Evolutionary conservation across 2,329 filamentous ascomycete genomes (phyloP), one percentile per base, ranked within the genome.

Genomic region (Cadophora sp.): DNA sequence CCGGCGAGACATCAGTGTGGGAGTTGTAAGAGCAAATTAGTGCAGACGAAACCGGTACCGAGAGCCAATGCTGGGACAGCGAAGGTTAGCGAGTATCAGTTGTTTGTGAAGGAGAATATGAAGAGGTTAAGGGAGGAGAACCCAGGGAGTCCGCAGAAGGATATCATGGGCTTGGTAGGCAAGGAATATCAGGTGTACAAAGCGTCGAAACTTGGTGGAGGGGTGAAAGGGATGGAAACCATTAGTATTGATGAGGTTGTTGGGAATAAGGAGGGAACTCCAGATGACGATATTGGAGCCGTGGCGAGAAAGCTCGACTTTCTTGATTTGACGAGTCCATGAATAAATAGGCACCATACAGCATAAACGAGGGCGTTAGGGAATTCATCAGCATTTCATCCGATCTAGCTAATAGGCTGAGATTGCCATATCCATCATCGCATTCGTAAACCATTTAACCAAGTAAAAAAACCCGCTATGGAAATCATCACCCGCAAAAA

Each of bases 31-130:
- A 83, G 86, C 4, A 78, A 78, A 60, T 79, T 99, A 70, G 81
- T 87, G 73, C 96, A 98, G 83, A 89, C 89, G 9, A 94, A 92
- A 77, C 95, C 95, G 0, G 85, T 85, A 47, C 94, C 94, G 0
- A 83, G 91, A 50, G 81, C 79, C 3, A 68, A 59, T 48, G 74
- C 0, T 71, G 51, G 0, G 71, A 68, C 0, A 65, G 64, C 7
- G 59, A 69, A 77, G 58, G 78, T 78, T 65, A 82, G 75, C 45
- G 84, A 84, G 65, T 89, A 88, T 78, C 85, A 88, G 70, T 70
- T 78, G 2, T 89, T 85, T 75, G 81, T 94, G 70, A 92, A 89
- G 80, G 83, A 86, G 74, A 85, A 94, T 74, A 92, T 92, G 83
- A 83, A 81, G 63, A 78, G 81, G 39, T 81, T 93, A 3, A 88